These are phyloP conservation scores for Populus alba DNA, from an alignment of 345 rosid genomes.

Conservation along the genomic window DNA sequence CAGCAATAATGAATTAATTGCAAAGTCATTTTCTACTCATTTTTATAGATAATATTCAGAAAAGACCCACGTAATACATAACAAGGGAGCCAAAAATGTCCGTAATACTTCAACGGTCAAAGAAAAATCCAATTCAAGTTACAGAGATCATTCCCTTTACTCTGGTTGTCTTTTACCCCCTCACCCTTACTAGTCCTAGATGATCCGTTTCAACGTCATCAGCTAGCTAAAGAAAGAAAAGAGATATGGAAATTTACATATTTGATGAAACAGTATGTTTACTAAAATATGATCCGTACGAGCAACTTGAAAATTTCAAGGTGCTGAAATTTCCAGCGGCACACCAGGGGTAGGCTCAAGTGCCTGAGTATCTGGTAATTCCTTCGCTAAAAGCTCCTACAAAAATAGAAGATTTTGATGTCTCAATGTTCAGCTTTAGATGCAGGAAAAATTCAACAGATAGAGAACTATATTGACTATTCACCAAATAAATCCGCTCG, in stretches of 20 bases:
- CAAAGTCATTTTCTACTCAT: too few species aligned
- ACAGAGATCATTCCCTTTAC: background rate
- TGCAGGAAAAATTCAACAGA: background rate
- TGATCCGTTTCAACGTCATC: background rate
- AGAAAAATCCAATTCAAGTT: background rate
- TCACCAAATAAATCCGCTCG: too few species aligned
- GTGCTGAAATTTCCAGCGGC: conserved; percentile 50
- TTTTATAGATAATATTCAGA: too few species aligned
- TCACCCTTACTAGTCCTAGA: background rate
- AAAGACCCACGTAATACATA: too few species aligned
- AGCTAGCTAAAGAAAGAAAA: background rate
- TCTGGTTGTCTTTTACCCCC: background rate
- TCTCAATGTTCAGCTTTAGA: background rate
- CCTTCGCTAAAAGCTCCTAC: conserved; percentile 66
- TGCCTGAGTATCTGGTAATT: conserved; percentile 61
- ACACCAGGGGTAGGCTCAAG: conserved; percentile 71
- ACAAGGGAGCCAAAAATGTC: background rate
- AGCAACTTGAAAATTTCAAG: conserved; percentile 11
- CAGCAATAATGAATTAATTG: too few species aligned
- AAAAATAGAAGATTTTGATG: background rate
- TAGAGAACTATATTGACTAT: too few species aligned
- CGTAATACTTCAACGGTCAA: background rate
- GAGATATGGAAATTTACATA: background rate
- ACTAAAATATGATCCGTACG: background rate
- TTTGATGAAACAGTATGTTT: background rate